A percentile compares a stretch with the other conserved stretches of the same genome.
Conservation (phyloP, 805 yeast genomes). For the Debaryomyces prosopidis region DNA sequence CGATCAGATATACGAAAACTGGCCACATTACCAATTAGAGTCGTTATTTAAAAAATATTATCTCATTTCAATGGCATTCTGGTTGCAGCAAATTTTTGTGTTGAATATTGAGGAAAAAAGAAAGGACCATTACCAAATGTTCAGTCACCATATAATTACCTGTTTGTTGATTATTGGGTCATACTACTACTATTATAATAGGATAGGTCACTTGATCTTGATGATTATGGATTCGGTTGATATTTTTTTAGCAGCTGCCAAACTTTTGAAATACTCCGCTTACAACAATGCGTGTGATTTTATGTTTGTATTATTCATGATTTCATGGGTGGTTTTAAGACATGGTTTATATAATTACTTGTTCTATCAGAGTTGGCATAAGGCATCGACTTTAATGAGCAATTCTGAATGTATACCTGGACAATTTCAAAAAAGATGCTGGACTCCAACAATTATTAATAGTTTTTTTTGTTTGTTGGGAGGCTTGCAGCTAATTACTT, state of each 20-base stretch:
- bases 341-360: constrained; percentile 74
- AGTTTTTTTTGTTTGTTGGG: constrained; percentile 57
- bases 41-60: constrained; percentile 64
- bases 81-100: constrained; percentile 80
- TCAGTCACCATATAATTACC: constrained; percentile 85
- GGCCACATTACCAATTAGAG: constrained; percentile 72
- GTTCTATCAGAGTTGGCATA: constrained; percentile 55
- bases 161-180: constrained; percentile 66
- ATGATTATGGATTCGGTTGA: constrained; percentile 85
- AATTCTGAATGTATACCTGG: constrained; percentile 42
- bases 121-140: constrained; percentile 85
- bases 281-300: constrained; percentile 60
- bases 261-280: constrained; percentile 74
- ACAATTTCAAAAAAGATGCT: constrained; percentile 47
- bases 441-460: constrained; percentile 45
- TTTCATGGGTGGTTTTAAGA: constrained; percentile 69
- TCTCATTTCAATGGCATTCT: constrained; percentile 67
- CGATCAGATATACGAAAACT: constrained; percentile 58
- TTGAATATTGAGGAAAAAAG: constrained; percentile 76
- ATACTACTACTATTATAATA: constrained; percentile 67
- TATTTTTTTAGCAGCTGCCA: constrained; percentile 68
- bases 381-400: constrained; percentile 38
- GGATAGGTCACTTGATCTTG: constrained; percentile 77
- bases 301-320: constrained; percentile 65
- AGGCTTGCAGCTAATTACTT: constrained; percentile 63